phyloP scores from a whole-genome alignment of 140 eudicot genomes.

The Senecio squalidus region DNA sequence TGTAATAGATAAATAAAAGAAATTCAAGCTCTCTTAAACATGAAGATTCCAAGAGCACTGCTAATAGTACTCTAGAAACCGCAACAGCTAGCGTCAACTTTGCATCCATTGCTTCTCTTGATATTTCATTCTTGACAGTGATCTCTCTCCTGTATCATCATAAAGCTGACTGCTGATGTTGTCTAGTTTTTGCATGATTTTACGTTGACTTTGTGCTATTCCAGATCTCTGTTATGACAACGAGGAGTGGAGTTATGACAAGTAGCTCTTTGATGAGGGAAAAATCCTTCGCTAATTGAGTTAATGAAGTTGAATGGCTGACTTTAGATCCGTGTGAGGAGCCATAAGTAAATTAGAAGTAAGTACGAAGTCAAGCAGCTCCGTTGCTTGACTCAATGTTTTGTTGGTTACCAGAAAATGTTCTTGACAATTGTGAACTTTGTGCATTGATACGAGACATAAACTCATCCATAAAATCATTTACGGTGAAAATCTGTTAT shows the following conservation, averaged over 20 bases:
- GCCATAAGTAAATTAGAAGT: conserved; percentile 50
- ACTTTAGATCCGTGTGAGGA: conserved; percentile 49
- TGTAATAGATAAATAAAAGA: neutral
- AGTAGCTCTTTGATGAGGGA: conserved; percentile 79
- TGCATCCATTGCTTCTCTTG: conserved; percentile 26
- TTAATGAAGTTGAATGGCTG: conserved; percentile 50
- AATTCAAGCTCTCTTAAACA: conserved; percentile 57
- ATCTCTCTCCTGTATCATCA: conserved; percentile 49
- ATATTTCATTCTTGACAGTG: conserved; percentile 31
- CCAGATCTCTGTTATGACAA: conserved; percentile 51
- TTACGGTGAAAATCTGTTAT: conserved; percentile 74
- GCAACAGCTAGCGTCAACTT: conserved; percentile 35
- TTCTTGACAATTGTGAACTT: conserved; percentile 46
- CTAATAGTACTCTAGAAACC: conserved; percentile 43
- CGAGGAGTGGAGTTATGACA: neutral
- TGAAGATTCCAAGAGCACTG: conserved; percentile 73
- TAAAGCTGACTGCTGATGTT: conserved; percentile 55
- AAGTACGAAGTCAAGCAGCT: conserved; percentile 58
- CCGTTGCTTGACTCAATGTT: conserved; percentile 61
- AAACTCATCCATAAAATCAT: conserved; percentile 90
- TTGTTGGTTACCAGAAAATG: conserved; percentile 49
- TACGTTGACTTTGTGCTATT: conserved; percentile 65
- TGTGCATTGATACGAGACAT: conserved; percentile 72
- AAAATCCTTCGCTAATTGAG: conserved; percentile 62
- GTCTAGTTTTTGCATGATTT: conserved; percentile 78